A percentile compares a stretch with the other conserved stretches of the same genome.
phyloP scores from a whole-genome alignment of 257 asterid genomes.

The Rauvolfia tetraphylla region DNA sequence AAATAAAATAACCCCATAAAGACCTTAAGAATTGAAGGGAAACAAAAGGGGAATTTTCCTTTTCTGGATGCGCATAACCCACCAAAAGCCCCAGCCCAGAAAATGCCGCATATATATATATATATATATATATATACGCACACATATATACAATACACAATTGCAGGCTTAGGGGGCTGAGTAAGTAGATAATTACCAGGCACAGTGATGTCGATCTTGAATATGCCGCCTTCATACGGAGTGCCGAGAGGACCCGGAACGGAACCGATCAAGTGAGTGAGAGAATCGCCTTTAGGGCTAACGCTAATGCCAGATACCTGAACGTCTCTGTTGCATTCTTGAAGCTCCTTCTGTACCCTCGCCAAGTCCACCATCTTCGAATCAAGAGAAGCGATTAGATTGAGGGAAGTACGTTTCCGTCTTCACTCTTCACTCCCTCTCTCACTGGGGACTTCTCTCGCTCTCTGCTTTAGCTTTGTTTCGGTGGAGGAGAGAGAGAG shows the following conservation, averaged over 20 bases:
- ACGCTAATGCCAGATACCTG: conserved; percentile 79
- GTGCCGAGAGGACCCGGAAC: conserved; percentile 91
- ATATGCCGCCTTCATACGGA: conserved; percentile 90
- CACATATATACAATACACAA: neutral
- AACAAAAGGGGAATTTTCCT: neutral
- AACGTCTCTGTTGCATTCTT: conserved; percentile 81
- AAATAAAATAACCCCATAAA: neutral
- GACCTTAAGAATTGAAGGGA: neutral
- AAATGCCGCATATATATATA: too few species aligned
- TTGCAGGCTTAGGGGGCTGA: too few species aligned
- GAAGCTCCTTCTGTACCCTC: conserved; percentile 85
- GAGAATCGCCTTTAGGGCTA: conserved; percentile 54
- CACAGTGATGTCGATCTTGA: conserved; percentile 85
- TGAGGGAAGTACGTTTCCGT: neutral
- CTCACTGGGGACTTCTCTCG: neutral
- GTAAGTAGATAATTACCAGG: conserved; percentile 40
- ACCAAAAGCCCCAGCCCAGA: neutral
- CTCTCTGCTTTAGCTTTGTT: neutral
- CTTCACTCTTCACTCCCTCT: neutral
- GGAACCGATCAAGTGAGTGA: conserved; percentile 72
- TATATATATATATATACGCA: too few species aligned
- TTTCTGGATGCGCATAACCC: neutral
- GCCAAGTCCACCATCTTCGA: conserved; percentile 73
- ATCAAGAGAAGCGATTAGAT: neutral
- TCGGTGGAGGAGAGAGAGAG: neutral